phyloP scores from a whole-genome alignment of 495 filamentous ascomycete species.

The Neurospora cerealis region DNA sequence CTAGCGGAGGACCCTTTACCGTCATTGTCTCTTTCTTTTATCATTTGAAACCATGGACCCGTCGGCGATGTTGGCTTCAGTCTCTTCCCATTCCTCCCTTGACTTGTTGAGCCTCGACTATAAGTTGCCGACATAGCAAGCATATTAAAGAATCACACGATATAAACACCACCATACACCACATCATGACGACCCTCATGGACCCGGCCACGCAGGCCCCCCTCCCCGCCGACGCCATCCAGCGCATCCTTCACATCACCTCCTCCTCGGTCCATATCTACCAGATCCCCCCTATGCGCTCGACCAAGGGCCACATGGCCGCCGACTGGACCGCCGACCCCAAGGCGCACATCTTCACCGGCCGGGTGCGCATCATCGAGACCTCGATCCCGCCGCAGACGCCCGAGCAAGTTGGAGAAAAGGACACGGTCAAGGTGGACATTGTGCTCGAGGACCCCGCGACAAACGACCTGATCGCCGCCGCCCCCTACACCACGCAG shows the following conservation, averaged over 20 bases:
- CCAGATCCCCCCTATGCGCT: constrained; percentile 61
- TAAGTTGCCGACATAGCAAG: not conserved
- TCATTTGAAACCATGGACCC: not conserved
- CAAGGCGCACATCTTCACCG: constrained; percentile 67
- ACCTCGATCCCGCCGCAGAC: constrained; percentile 35
- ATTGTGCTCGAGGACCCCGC: constrained; percentile 64
- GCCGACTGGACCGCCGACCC: constrained; percentile 63
- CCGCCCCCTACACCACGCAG: constrained; percentile 55
- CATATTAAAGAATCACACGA: not conserved
- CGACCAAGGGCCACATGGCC: constrained; percentile 64
- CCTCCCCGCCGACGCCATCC: constrained; percentile 59
- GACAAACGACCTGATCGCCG: constrained; percentile 67
- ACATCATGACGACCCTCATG: constrained; percentile 29
- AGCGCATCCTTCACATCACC: constrained; percentile 65
- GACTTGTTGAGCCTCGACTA: not conserved
- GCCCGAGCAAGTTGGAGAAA: constrained; percentile 1
- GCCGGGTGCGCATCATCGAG: constrained; percentile 68
- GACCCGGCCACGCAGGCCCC: constrained; percentile 50
- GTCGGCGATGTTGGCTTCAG: not conserved
- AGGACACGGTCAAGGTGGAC: constrained; percentile 53
- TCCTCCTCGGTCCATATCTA: constrained; percentile 61
- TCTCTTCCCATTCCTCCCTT: not conserved
- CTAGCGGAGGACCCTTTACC: not conserved
- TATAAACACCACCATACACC: not conserved
- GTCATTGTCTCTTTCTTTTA: not conserved